These are phyloP conservation scores for Maudiozyma bulderi DNA, from an alignment of 805 yeast species.

Conservation along the genomic window DNA sequence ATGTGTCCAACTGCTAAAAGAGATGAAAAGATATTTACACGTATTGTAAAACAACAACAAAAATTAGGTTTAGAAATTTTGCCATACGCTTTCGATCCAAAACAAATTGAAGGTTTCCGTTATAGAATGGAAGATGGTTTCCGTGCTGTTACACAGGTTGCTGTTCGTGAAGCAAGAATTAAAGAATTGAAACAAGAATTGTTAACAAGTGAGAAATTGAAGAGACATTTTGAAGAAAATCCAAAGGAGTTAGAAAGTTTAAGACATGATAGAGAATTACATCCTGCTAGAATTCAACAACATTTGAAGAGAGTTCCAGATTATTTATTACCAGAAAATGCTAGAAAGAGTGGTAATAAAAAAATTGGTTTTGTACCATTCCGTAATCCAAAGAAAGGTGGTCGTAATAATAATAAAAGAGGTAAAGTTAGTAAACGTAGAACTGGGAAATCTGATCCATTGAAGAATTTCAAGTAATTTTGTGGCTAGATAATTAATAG, in stretches of 20 bases:
- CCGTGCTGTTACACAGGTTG: constrained; percentile 82
- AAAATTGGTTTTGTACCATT: constrained; percentile 68
- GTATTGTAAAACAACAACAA: constrained; percentile 69
- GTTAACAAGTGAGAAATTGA: constrained; percentile 78
- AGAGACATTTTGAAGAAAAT: constrained; percentile 92
- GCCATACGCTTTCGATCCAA: constrained; percentile 86
- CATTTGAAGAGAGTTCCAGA: constrained; percentile 91
- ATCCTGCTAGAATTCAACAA: constrained; percentile 69
- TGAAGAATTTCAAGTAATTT: constrained; percentile 42
- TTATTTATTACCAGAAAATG: constrained; percentile 75
- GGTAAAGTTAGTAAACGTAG: constrained; percentile 38
- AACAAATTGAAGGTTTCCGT: constrained; percentile 89
- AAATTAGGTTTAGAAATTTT: constrained; percentile 63
- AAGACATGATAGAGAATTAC: constrained; percentile 86
- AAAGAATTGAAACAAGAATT: constrained; percentile 82
- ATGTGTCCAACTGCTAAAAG: constrained; percentile 56
- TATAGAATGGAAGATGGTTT: constrained; percentile 96
- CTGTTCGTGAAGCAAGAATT: constrained; percentile 87
- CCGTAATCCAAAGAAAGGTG: constrained; percentile 35
- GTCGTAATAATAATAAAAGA: constrained; percentile 8
- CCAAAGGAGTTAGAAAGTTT: constrained; percentile 85
- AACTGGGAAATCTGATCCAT: constrained; percentile 50
- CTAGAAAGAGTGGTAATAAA: constrained; percentile 44
- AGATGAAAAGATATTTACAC: constrained; percentile 76
- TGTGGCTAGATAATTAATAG: too few relatives aligned